Percentiles rank a stretch among this genome's conserved stretches.
Conservation (phyloP, 169 alveolate genomes). For the Plasmodium gallinaceum region DNA sequence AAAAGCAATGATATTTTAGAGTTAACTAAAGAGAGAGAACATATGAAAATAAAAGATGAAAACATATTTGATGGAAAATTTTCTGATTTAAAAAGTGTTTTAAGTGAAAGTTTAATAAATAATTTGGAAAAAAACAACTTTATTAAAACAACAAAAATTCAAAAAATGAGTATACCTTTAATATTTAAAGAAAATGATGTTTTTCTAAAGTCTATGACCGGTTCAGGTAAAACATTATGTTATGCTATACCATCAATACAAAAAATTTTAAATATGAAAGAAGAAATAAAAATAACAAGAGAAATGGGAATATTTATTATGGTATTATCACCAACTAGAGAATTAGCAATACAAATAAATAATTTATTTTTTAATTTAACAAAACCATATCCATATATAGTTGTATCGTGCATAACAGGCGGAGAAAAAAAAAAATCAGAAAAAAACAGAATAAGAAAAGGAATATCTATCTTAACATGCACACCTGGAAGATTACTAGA, state of each 20-base stretch:
- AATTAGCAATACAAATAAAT: constrained; percentile 90
- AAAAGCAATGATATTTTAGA: background rate
- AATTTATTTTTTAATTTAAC: constrained; percentile 75
- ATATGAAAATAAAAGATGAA: background rate
- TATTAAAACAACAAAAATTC: constrained; percentile 87
- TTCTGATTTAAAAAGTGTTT: constrained; percentile 48
- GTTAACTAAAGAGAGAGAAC: background rate
- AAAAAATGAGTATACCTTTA: constrained; percentile 93
- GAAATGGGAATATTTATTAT: constrained; percentile 88
- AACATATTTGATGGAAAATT: constrained; percentile 65
- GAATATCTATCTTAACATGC: constrained; percentile 94
- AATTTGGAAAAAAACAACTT: constrained; percentile 81
- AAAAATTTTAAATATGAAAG: constrained; percentile 69
- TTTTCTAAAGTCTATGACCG: constrained; percentile 95
- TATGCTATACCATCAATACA: constrained; percentile 94
- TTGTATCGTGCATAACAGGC: constrained; percentile 86
- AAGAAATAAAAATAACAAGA: constrained; percentile 78
- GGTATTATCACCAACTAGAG: constrained; percentile 92
- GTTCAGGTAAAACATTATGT: constrained; percentile 98
- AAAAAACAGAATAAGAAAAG: constrained; percentile 92
- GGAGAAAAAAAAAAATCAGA: constrained; percentile 94
- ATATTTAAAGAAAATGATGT: constrained; percentile 92
- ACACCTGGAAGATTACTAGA: constrained; percentile 99
- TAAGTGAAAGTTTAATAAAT: constrained; percentile 32
- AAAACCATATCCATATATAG: constrained; percentile 85